Conservation (phyloP, 2,329 filamentous ascomycete species). For the Sclerotinia subarctica region DNA sequence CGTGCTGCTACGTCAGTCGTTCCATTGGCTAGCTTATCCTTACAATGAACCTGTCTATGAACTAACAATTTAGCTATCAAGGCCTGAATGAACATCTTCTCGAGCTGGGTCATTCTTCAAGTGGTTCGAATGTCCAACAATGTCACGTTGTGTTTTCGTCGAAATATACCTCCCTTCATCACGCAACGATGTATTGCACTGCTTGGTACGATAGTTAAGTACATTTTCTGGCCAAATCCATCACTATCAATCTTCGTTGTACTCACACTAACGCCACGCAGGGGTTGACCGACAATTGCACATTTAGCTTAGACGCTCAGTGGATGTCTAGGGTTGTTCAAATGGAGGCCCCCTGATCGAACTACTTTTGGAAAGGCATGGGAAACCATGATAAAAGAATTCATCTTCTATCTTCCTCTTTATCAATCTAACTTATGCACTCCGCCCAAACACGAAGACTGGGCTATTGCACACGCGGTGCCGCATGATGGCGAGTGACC, state of each 20-base stretch:
- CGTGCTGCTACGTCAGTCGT: background rate
- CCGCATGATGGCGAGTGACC: background rate
- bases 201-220: conserved; percentile 24
- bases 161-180: conserved; percentile 19
- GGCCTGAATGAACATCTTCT: background rate
- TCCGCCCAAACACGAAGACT: background rate
- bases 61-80: background rate
- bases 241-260: background rate
- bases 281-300: conserved; percentile 17
- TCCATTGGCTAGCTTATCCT: background rate
- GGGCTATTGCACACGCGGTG: background rate
- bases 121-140: conserved; percentile 3
- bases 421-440: too few relatives aligned
- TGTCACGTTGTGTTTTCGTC: conserved; percentile 17
- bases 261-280: conserved; percentile 10
- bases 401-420: too few relatives aligned
- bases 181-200: conserved; percentile 20
- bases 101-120: background rate
- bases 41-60: background rate
- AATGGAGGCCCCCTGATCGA: background rate
- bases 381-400: background rate
- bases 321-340: background rate
- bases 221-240: conserved; percentile 4
- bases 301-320: conserved; percentile 14
- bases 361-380: background rate